Conservation (phyloP, 75 land plant species). For the Ceratopteris richardii region DNA sequence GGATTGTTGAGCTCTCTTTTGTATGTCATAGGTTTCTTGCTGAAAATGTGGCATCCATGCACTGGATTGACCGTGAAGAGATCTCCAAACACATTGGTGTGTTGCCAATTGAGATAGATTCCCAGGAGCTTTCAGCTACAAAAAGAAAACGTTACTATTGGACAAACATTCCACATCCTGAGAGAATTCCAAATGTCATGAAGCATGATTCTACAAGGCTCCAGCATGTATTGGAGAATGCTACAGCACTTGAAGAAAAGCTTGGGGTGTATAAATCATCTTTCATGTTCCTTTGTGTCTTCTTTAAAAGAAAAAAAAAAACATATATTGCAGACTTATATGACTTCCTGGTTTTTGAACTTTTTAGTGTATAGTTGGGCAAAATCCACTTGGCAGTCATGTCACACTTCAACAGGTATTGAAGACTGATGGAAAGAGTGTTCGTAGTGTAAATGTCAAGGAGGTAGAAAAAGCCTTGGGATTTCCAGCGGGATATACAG, state of each 20-base stretch:
- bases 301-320: too few species aligned
- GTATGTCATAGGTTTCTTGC: constrained; percentile 19
- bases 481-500: constrained; percentile 4
- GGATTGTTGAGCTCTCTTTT: too few species aligned
- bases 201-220: not conserved
- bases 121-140: constrained; percentile 8
- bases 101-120: constrained; percentile 12
- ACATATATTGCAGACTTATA: too few species aligned
- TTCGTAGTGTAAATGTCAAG: not conserved
- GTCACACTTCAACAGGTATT: not conserved
- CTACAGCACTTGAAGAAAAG: constrained; percentile 11
- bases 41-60: constrained; percentile 37
- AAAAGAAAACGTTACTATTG: constrained; percentile 14
- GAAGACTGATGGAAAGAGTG: constrained; percentile 1
- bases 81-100: constrained; percentile 18
- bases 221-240: constrained; percentile 12
- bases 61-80: constrained; percentile 32
- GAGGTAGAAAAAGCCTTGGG: constrained; percentile 7
- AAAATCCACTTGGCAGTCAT: constrained; percentile 3
- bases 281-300: too few species aligned
- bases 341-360: too few species aligned
- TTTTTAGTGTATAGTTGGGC: not conserved
- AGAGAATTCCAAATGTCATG: constrained; percentile 4
- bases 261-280: not conserved
- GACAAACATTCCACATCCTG: constrained; percentile 16